phyloP scores from a whole-genome alignment of 352 stramenopile genomes.

The Globisporangium recalcitrans region DNA sequence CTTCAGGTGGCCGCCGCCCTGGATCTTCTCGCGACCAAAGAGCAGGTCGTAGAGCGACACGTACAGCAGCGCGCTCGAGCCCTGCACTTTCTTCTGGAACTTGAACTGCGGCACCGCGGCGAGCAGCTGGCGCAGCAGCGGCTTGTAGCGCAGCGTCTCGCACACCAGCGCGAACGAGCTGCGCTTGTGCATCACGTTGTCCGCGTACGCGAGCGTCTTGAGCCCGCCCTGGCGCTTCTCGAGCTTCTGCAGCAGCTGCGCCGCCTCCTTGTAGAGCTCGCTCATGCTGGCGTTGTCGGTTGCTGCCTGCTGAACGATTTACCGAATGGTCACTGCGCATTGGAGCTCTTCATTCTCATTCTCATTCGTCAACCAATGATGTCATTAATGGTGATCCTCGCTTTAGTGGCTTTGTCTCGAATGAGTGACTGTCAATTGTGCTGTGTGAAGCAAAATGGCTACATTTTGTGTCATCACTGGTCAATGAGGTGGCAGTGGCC shows the following conservation, averaged over 20 bases:
- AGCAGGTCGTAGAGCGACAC: constrained; percentile 87
- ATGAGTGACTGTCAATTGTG: not conserved
- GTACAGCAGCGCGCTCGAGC: constrained; percentile 55
- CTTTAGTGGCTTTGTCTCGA: constrained; percentile 2
- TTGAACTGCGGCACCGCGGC: constrained; percentile 63
- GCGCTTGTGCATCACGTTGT: constrained; percentile 79
- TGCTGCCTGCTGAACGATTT: not conserved
- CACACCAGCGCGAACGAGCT: constrained; percentile 87
- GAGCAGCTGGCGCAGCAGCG: constrained; percentile 65
- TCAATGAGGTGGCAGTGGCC: constrained; percentile 30
- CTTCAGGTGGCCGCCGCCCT: constrained; percentile 85
- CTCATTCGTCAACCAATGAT: constrained; percentile 1
- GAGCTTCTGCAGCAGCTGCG: constrained; percentile 69
- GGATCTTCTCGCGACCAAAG: constrained; percentile 81
- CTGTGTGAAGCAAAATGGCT: constrained; percentile 4
- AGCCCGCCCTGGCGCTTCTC: constrained; percentile 73
- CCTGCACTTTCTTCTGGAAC: constrained; percentile 52
- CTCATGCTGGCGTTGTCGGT: constrained; percentile 37
- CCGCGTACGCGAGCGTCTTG: constrained; percentile 81
- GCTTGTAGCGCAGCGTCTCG: constrained; percentile 86
- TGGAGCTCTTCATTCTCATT: constrained; percentile 3
- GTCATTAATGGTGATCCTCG: not conserved
- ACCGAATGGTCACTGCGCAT: not conserved
- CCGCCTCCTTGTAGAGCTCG: constrained; percentile 81
- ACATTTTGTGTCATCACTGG: constrained; percentile 1